Evolutionary conservation across 176 grass and related monocot species (phyloP), one percentile per base, ranked within the genome.

Genomic region (Poa pratensis): DNA sequence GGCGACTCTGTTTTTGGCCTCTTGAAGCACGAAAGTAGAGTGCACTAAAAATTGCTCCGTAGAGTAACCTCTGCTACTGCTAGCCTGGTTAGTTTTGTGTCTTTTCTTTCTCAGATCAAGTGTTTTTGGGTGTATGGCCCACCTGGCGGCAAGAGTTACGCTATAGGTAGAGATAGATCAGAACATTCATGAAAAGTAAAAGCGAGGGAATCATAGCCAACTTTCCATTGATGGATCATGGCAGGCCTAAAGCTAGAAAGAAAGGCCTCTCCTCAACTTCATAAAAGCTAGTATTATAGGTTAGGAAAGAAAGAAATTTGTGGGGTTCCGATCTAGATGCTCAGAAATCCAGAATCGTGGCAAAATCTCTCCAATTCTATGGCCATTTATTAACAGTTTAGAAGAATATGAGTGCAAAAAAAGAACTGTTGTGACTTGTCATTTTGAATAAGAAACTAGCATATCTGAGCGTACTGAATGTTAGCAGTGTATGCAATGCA

Each of bases 171-270:
- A 40, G 73, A 51, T 86, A 67, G 76, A 87, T 84, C 69, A 70
- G 85, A 80, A 76, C 85, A 74, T 84, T 84, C 58, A 90, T 87
- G 80, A 23, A 82, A 83, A 79, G 62, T 17, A 51, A 75, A 82
- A 32, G 27, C 14, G 14, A 75, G 3, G 17, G 37, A 24, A 79
- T 86, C 83, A 83, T 86, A 73, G 65, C 27, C 14, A 73, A 57
- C 86, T 39, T 88, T 85, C 60, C 43, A 84, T 87, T 84, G 51
- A 87, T 87, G 85, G 85, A 91, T 91, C 85, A 91, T 84, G 85
- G 52, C 85, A 84, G 89, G 34, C 81, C 69, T 87, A 87, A 84
- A 90, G 85, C 75, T 79, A 42, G 78, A 84, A 90, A 42, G 78
- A 84, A 90, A 34, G 40, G 69, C 50, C 5, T 46, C 71, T 75